Base-by-base conservation (phyloP, 148 eudicot species). In the Polygonum maritimum region DNA sequence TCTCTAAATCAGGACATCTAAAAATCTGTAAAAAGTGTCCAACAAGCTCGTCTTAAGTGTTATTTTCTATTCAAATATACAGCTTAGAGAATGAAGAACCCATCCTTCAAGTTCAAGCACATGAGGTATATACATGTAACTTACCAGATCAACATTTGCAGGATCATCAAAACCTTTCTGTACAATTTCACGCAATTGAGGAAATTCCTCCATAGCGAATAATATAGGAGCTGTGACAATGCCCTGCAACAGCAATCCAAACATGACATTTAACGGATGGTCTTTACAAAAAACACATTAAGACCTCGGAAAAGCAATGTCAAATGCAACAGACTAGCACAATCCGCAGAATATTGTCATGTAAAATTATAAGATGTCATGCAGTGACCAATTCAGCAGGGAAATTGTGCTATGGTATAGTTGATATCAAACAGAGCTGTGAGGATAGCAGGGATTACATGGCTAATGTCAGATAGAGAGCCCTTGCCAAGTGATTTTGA, bases 401-500 rank as follows among this genome's bases (percentile, higher is more conserved):
- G 14, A 31, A 21, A 8, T 0, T 57, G 21, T 13, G 18, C 5
- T 58, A 7, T 6, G 65, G 65, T 58, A 10, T 9, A 22, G 36
- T 58, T 21, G 4, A 19, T 58, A 62, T 3, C 69, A 62, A 62
- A 5, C 16, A 62, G 69, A 62, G 11, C 38, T 62, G 31, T 2
- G 26, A 36, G 41, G 54, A 35, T 41, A 47, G 49, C 69, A 73
- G 52, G 48, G 35, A 78, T 83, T 88, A 94, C 98, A 80, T 94
- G 98, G 76, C 88, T 93, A 74, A 94, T 90, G 80, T 94, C 98
- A 47, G 98, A 86, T 71, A 94, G 86, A 60, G 98, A 89, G 67
- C 97, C 97, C 87, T 94, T 94, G 52, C 98, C 98, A 48, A 94
- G 98, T 60, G 97, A 87, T 31, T 92, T 74, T 69, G 98, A 92